Percentiles rank a stretch among this genome's conserved stretches.
phyloP scores from a whole-genome alignment of 2,329 filamentous ascomycete genomes.

The Aspergillus sp. region DNA sequence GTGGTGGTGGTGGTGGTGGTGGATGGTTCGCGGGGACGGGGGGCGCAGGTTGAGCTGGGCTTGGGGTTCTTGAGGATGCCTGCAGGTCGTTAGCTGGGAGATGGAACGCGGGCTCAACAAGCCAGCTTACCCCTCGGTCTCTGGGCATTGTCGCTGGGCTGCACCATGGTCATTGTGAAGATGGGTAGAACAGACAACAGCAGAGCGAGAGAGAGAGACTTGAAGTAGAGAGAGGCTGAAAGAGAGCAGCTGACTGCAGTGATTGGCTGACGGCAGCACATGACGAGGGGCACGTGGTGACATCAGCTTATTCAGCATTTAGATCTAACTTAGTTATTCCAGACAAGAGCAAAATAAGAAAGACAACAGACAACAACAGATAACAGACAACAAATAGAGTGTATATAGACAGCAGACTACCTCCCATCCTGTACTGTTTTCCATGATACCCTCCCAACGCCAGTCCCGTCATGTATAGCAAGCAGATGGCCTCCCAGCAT shows the following conservation, averaged over 20 bases:
- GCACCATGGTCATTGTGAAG: conserved; percentile 20
- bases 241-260: not conserved
- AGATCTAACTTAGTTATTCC: not conserved
- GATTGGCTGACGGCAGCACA: not conserved
- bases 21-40: conserved; percentile 37
- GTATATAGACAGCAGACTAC: not conserved
- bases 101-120: not conserved
- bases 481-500: not conserved
- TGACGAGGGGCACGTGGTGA: not conserved
- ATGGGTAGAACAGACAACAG: not conserved
- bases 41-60: conserved; percentile 48
- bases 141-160: conserved; percentile 24
- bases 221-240: not conserved
- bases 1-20: conserved; percentile 31
- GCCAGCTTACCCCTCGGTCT: conserved; percentile 33
- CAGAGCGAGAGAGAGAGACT: not conserved
- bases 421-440: too few species aligned
- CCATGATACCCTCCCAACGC: too few species aligned
- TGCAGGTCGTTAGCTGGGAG: conserved; percentile 28
- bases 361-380: not conserved
- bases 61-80: conserved; percentile 87
- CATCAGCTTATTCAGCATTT: not conserved
- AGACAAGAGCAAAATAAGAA: not conserved
- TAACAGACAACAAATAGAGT: not conserved
- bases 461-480: too few species aligned